Evolutionary conservation across 352 stramenopile species (phyloP), one percentile per base, ranked within the genome.

Genomic region (Pythium utonaiense): DNA sequence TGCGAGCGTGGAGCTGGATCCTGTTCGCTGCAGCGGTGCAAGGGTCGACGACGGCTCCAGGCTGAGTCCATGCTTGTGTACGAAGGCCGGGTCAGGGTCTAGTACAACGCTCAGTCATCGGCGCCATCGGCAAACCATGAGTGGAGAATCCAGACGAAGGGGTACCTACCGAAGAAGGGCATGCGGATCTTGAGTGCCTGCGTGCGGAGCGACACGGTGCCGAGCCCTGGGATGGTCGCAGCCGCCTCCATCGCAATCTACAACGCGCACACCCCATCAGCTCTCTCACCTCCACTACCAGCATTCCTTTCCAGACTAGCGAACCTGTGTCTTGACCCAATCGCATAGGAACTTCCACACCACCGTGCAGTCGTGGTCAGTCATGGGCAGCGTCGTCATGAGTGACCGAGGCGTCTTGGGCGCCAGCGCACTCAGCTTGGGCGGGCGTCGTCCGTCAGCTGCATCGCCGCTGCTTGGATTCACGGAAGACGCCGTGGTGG

Each of bases 211-310:
- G 72, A 73, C 54, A 91, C 63, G 0, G 69, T 82, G 6, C 84
- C 84, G 42, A 91, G 86, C n/a, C 75, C 75, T 17, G 84, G 82
- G 62, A 93, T 86, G 24, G 71, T 62, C 30, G 82, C 82, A 14
- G 84, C 78, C 9, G 69, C 69, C 61, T 91, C 84, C 78, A 88
- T 86, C 3, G 80, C 84, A n/a, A 89, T 40, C 80, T 93, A 63
- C 25, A 47, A 7, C 2, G 17, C 7, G 41, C 42, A 54, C 41
- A 34, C 25, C 12, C 21, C 16, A 62, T 51, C 6, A 63, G 3
- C 30, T 10, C 28, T 56, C 16, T 25, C 2, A 3, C 19, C 56
- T 44, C 8, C 31, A 28, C 45, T 28, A 28, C 31, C 7, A 14
- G 59, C 34, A 33, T 33, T 33, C 28, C 28, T n/a, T n/a, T n/a